These are phyloP conservation scores for Phytophthora hibernalis DNA, from an alignment of 352 stramenopile species.

Conservation along the genomic window DNA sequence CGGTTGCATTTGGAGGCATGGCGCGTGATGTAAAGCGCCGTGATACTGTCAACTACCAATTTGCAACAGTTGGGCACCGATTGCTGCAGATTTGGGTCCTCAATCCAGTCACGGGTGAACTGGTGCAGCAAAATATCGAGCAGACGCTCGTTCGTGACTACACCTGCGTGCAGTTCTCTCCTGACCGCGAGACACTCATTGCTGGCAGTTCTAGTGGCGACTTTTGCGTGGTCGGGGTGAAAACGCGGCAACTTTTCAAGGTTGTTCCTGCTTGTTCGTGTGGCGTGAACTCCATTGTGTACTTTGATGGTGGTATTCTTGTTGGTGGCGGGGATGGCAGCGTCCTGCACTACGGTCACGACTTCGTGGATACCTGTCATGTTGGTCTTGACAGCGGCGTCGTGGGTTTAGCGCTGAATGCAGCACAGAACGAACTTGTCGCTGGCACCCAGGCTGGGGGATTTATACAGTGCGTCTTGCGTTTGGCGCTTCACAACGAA, in stretches of 20 bases:
- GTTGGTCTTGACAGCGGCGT: constrained; percentile 75
- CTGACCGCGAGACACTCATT: constrained; percentile 83
- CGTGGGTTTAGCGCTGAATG: constrained; percentile 61
- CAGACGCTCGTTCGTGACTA: constrained; percentile 83
- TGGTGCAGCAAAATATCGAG: constrained; percentile 75
- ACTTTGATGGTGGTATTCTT: constrained; percentile 54
- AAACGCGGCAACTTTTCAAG: constrained; percentile 71
- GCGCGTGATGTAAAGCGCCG: constrained; percentile 91
- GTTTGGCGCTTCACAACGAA: constrained; percentile 41
- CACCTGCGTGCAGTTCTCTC: constrained; percentile 84
- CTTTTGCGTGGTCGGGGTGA: constrained; percentile 84
- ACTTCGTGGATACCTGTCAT: constrained; percentile 79
- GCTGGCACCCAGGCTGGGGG: constrained; percentile 81
- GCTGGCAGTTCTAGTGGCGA: constrained; percentile 89
- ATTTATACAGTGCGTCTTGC: constrained; percentile 79
- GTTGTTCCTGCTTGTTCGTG: constrained; percentile 83
- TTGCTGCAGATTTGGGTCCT: constrained; percentile 88
- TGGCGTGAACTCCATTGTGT: constrained; percentile 73
- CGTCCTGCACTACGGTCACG: constrained; percentile 77
- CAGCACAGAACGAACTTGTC: constrained; percentile 69
- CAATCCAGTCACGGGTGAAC: constrained; percentile 85
- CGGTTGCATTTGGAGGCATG: constrained; percentile 86
- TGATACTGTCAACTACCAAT: constrained; percentile 89
- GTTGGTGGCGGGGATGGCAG: constrained; percentile 89
- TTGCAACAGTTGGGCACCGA: constrained; percentile 79